A percentile compares a stretch with the other conserved stretches of the same genome.
phyloP scores from a whole-genome alignment of 805 yeast genomes.

The Teunomyces panamensis region DNA sequence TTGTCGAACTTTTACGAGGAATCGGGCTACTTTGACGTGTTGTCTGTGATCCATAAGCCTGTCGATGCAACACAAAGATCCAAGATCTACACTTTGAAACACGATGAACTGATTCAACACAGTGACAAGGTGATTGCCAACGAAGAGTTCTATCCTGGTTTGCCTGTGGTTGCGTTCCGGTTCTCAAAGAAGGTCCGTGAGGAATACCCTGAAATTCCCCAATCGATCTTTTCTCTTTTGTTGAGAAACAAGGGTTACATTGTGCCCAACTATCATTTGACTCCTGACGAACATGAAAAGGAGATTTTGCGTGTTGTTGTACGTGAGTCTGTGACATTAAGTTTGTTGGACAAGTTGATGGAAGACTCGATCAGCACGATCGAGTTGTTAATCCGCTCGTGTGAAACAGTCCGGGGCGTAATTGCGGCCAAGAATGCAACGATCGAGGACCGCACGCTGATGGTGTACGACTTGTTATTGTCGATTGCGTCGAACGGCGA shows the following conservation, averaged over 20 bases:
- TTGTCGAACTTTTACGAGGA: constrained; percentile 60
- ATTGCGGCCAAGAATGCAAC: constrained; percentile 14
- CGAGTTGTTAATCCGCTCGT: constrained; percentile 51
- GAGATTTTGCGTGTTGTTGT: constrained; percentile 87
- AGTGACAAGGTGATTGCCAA: constrained; percentile 25
- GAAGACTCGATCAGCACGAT: constrained; percentile 53
- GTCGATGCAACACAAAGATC: constrained; percentile 21
- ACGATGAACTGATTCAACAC: constrained; percentile 9
- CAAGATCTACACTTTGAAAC: constrained; percentile 16
- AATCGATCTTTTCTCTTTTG: constrained; percentile 66
- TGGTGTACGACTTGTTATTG: constrained; percentile 48
- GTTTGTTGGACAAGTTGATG: constrained; percentile 40
- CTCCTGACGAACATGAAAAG: constrained; percentile 50
- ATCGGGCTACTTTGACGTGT: constrained; percentile 63
- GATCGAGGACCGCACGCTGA: constrained; percentile 24
- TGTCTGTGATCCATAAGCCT: constrained; percentile 74
- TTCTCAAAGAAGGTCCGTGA: constrained; percentile 56
- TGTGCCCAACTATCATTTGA: constrained; percentile 84
- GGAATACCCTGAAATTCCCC: constrained; percentile 78
- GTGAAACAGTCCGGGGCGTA: constrained; percentile 35
- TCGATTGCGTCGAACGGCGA: constrained; percentile 58
- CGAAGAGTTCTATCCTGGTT: constrained; percentile 61
- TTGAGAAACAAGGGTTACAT: constrained; percentile 47
- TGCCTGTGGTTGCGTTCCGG: constrained; percentile 88
- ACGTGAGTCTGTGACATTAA: constrained; percentile 61